phyloP scores from a whole-genome alignment of 208 protist genomes.

The Acanthamoeba castellanii region DNA sequence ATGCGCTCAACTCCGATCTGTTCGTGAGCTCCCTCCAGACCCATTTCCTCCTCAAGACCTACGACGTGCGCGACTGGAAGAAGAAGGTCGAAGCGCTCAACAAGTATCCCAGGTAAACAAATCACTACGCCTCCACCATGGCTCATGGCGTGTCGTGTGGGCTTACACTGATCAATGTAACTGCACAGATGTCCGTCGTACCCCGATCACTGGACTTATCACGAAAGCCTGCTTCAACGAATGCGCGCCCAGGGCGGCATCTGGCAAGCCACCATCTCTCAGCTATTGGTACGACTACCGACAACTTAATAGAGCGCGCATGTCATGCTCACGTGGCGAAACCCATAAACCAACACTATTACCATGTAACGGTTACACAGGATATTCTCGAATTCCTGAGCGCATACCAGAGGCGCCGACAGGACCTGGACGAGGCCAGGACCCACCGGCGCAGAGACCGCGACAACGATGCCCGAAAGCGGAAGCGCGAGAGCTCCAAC shows the following conservation, averaged over 20 bases:
- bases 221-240: not conserved
- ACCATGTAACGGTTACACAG: too few species aligned
- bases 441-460: not conserved
- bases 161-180: too few species aligned
- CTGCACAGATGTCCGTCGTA: not conserved
- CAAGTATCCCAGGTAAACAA: not conserved
- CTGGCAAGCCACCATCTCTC: not conserved
- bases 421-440: not conserved
- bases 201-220: not conserved
- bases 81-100: conserved; percentile 34
- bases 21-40: conserved; percentile 26
- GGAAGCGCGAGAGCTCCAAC: not conserved
- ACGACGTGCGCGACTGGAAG: conserved; percentile 45
- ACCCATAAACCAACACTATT: too few species aligned
- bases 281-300: not conserved
- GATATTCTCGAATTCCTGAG: not conserved
- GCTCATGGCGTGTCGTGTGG: too few species aligned
- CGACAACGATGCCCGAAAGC: not conserved
- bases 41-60: conserved; percentile 47
- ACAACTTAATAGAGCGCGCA: not conserved
- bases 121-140: too few species aligned
- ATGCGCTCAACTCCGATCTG: conserved; percentile 44
- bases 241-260: conserved; percentile 6
- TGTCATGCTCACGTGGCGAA: not conserved
- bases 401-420: not conserved